phyloP scores from a whole-genome alignment of 2,329 filamentous ascomycete species.

The Pseudogymnoascus sp. region DNA sequence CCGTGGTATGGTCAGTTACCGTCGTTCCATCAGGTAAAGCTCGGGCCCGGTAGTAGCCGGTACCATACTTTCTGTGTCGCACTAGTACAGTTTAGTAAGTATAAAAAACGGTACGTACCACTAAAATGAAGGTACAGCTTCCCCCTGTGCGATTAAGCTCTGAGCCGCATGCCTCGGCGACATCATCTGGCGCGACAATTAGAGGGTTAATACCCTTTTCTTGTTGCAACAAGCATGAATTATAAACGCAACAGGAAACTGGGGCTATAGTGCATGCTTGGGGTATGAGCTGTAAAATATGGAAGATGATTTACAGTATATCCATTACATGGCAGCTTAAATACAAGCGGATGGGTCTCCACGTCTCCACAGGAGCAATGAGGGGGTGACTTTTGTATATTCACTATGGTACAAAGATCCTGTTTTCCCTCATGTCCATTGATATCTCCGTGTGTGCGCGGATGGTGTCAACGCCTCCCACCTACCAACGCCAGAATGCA shows the following conservation, averaged over 20 bases:
- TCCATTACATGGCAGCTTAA: neutral
- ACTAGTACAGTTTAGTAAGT: neutral
- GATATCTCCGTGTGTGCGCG: neutral
- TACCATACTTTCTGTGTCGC: neutral
- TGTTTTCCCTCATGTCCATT: slow-evolving; percentile 1
- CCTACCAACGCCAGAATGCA: slow-evolving; percentile 8
- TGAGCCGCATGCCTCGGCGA: neutral
- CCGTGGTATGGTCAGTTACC: neutral
- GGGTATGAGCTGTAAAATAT: neutral
- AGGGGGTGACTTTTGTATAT: neutral
- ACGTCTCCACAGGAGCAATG: neutral
- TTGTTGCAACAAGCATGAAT: neutral
- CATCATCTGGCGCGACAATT: neutral
- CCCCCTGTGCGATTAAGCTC: neutral
- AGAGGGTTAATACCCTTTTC: neutral
- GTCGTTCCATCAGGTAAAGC: neutral
- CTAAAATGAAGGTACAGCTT: neutral
- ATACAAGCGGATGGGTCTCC: neutral
- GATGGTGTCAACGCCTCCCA: slow-evolving; percentile 5
- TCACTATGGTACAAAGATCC: slow-evolving; percentile 3
- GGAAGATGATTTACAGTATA: neutral
- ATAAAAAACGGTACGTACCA: neutral
- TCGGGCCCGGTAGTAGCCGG: neutral
- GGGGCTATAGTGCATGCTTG: neutral
- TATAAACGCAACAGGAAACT: neutral